A percentile compares a stretch with the other conserved stretches of the same genome.
phyloP scores from a whole-genome alignment of 495 filamentous ascomycete species.

The Xylaria flabelliformis region DNA sequence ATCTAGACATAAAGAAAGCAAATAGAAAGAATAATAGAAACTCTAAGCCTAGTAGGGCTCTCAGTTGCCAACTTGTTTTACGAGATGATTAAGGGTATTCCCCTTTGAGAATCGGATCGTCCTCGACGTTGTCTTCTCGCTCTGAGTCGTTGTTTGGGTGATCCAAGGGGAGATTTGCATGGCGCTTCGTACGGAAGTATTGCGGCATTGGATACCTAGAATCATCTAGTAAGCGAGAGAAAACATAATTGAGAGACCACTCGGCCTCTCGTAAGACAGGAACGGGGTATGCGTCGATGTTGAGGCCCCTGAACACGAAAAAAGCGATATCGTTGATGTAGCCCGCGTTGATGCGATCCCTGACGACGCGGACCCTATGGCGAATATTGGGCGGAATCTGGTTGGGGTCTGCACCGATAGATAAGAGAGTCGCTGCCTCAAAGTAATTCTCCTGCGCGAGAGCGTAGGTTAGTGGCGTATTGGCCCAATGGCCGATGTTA shows the following conservation, averaged over 20 bases:
- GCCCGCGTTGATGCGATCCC: not conserved
- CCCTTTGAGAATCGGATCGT: not conserved
- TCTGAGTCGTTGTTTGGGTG: not conserved
- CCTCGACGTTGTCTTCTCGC: not conserved
- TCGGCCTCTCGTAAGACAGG: not conserved
- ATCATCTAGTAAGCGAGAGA: not conserved
- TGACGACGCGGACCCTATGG: not conserved
- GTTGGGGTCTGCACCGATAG: not conserved
- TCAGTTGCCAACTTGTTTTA: not conserved
- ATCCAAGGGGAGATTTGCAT: not conserved
- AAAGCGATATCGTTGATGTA: not conserved
- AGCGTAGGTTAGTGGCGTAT: not conserved
- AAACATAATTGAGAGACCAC: not conserved
- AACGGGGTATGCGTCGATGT: not conserved
- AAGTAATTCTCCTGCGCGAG: not conserved
- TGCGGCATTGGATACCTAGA: not conserved
- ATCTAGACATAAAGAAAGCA: not conserved
- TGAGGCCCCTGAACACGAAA: not conserved
- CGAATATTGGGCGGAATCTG: constrained; percentile 3
- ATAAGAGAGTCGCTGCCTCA: not conserved
- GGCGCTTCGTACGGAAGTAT: not conserved
- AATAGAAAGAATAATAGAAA: not conserved
- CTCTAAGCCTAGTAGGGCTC: not conserved
- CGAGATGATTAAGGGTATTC: not conserved
- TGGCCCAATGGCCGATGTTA: not conserved